Base-by-base conservation (phyloP, 352 stramenopile species). In the Phytophthora agathidicida region DNA sequence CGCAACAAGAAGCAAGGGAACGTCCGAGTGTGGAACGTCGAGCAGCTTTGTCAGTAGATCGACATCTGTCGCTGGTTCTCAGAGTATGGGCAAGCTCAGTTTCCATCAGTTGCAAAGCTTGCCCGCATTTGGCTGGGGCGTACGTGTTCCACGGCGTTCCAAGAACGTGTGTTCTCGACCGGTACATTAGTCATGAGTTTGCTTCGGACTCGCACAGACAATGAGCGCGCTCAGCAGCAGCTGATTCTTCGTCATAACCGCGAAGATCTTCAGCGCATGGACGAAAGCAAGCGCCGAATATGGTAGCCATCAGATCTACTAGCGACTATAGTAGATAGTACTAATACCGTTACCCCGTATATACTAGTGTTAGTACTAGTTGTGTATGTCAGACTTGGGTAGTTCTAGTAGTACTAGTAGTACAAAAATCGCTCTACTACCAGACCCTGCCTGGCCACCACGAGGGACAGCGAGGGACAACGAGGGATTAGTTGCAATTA, bases 111-210 rank as follows among this genome's bases (percentile, higher is more conserved):
- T 19, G 23, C 36, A 10, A 43, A 37, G 24, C 48, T 47, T 22
- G 48, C 33, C 5, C 23, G 33, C 1, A 23, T 54, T 2, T 43
- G 36, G 36, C 8, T 43, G n/a, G 36, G 36, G 14, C 36, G 36
- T 16, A 13, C 9, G 6, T 43, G 9, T 11, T 43, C 36, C 7
- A 43, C 36, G 11, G 36, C 36, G 9, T 43, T 43, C 7, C 36
- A 43, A 35, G 41, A 48, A 35, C 19, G 41, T 11, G 41, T 48
- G 7, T 48, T 48, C 23, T 48, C 41, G 7, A 48, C 23, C 7
- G 24, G 41, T 3, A 36, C 24, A 3, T 48, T 48, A 4, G 41
- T 48, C n/a, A 48, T 48, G 24, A 35, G 14, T 16, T 27, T 26
- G n/a, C 14, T 48, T 14, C 23, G 41, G 0, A 48, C 24, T 23